phyloP scores from a whole-genome alignment of 2,329 filamentous ascomycete genomes.

The Sordariomycetes sp. region DNA sequence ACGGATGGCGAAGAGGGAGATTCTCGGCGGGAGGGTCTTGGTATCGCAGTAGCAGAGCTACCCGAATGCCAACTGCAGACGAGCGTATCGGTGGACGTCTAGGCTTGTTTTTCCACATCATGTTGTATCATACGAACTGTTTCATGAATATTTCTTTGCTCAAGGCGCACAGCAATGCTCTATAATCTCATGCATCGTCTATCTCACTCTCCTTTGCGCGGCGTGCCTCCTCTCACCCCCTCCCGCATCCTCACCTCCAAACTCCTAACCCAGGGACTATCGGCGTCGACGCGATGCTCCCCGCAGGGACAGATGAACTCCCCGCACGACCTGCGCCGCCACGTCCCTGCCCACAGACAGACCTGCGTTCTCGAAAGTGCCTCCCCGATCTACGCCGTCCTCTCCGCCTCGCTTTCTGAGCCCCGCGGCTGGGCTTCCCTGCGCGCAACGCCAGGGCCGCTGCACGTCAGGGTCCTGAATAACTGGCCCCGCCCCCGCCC shows the following conservation, averaged over 20 bases:
- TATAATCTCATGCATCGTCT: background rate
- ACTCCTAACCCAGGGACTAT: background rate
- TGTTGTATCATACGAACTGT: background rate
- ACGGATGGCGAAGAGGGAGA: background rate
- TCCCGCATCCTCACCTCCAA: background rate
- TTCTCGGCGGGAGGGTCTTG: background rate
- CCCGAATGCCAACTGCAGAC: background rate
- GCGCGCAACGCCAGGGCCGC: background rate
- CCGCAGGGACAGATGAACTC: conserved; percentile 3
- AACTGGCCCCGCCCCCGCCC: background rate
- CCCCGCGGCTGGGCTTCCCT: background rate
- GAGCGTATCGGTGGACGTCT: background rate
- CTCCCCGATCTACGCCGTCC: background rate
- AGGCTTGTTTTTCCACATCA: background rate
- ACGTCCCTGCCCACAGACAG: conserved; percentile 1
- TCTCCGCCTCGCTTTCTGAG: background rate
- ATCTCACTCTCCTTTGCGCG: background rate
- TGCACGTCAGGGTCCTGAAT: background rate
- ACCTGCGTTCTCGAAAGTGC: conserved; percentile 1
- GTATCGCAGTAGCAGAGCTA: background rate
- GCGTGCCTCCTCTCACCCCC: background rate
- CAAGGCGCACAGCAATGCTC: background rate
- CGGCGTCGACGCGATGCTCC: background rate
- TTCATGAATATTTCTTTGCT: background rate
- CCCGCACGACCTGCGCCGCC: background rate